These are phyloP conservation scores for Dispira simplex DNA, from an alignment of 192 early-diverging fungal genomes.

Conservation along the genomic window DNA sequence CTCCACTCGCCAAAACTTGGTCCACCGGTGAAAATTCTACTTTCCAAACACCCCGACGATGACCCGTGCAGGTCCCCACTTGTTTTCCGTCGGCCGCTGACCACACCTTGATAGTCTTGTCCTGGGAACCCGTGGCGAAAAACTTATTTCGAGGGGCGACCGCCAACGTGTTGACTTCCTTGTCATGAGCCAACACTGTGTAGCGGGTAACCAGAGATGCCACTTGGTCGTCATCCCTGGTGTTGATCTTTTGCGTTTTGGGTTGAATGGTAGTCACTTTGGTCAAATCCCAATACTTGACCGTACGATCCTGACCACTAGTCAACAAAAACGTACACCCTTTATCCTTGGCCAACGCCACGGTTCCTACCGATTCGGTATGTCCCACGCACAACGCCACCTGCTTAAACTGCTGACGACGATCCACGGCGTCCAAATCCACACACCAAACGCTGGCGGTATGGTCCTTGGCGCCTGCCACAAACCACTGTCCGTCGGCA, in stretches of 20 bases:
- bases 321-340: conserved; percentile 52
- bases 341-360: conserved; percentile 54
- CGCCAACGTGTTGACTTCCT: conserved; percentile 88
- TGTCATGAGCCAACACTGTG: conserved; percentile 91
- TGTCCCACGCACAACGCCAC: conserved; percentile 74
- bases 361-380: conserved; percentile 82
- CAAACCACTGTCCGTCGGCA: conserved; percentile 45
- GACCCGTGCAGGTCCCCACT: conserved; percentile 73
- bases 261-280: conserved; percentile 22
- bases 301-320: conserved; percentile 85
- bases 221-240: conserved; percentile 12
- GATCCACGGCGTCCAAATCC: conserved; percentile 37
- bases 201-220: conserved; percentile 38
- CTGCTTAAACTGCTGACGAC: conserved; percentile 37
- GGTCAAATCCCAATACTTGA: conserved; percentile 83
- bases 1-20: conserved; percentile 79
- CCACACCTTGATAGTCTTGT: conserved; percentile 92
- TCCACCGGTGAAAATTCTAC: conserved; percentile 93
- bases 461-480: conserved; percentile 87
- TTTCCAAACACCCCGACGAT: conserved; percentile 91
- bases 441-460: conserved; percentile 69
- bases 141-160: conserved; percentile 82
- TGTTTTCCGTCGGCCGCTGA: conserved; percentile 65
- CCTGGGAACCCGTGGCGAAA: conserved; percentile 88
- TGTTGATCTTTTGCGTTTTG: conserved; percentile 3